Base-by-base conservation (phyloP, 257 asterid genomes). In the Solanum microdontum region DNA sequence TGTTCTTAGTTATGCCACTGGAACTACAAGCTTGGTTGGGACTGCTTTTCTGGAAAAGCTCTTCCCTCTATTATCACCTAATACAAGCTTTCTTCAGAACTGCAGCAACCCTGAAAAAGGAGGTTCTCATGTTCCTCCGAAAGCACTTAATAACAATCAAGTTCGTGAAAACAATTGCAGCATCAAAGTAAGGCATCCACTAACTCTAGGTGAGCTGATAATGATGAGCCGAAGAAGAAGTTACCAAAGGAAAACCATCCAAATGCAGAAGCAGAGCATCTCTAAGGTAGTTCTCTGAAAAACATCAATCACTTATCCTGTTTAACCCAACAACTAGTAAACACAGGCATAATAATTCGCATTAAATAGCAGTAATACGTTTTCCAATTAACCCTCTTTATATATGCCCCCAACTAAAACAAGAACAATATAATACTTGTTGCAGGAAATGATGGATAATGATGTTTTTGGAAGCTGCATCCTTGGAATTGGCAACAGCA, bases 161-260 rank as follows among this genome's bases (percentile, higher is more conserved):
- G 83, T 75, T 72, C 89, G 76, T 19, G 92, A 89, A 79, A 88
- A 82, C 72, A 91, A 89, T 89, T n/a, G 86, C 86, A 90, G 91
- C 87, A 90, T 86, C 32, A 90, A 84, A n/a, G 72, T 88, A 83
- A 93, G 89, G 73, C 94, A 93, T 83, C 91, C 93, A 90, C 91
- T 91, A 82, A 97, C 98, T 55, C 99, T 95, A 37, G 99, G 95
- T 51, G 99, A 97, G 94, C 94, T 97, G 75, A 95, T 97, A 88
- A 91, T 92, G 89, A 95, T 97, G 98, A 97, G 99, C 92, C 90
- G 97, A 74, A 90, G 98, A 92, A 90, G 94, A 89, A 96, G 98
- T 90, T 93, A 92, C 88, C 96, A 92, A 70, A 91, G 92, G 87
- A 97, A 92, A 87, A 92, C 92, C 24, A 51, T 11, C 17, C 91